Evolutionary conservation across 2,329 filamentous ascomycete species (phyloP).

Genomic region (Fusarium subtropicale): DNA sequence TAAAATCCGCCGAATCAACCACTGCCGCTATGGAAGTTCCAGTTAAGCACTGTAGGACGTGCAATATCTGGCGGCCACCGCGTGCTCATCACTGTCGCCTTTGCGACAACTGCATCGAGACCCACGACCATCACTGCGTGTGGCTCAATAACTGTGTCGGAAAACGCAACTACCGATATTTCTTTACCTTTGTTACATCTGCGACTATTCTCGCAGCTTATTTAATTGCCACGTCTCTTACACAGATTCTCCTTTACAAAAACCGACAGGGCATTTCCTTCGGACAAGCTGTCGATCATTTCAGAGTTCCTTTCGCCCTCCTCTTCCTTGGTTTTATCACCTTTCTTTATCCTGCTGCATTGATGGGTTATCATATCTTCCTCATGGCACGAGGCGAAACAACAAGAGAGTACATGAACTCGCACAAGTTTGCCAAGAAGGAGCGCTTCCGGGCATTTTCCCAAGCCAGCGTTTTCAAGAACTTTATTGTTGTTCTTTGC

Average conservation of each 20-base stretch:
- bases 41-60: constrained; percentile 97
- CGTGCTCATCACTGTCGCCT: constrained; percentile 95
- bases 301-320: constrained; percentile 87
- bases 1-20: constrained; percentile 79
- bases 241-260: constrained; percentile 81
- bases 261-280: constrained; percentile 74
- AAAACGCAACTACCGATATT: constrained; percentile 96
- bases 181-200: constrained; percentile 89
- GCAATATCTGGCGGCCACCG: constrained; percentile 96
- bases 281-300: constrained; percentile 72
- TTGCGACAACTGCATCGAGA: constrained; percentile 97
- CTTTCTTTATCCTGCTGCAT: constrained; percentile 82
- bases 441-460: constrained; percentile 93
- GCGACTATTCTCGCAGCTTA: constrained; percentile 82
- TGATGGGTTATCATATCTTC: constrained; percentile 91
- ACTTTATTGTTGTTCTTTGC: constrained; percentile 84
- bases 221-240: constrained; percentile 80
- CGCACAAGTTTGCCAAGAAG: constrained; percentile 91
- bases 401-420: constrained; percentile 94
- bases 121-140: constrained; percentile 97
- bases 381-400: constrained; percentile 92
- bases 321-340: constrained; percentile 83
- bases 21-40: constrained; percentile 97
- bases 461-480: constrained; percentile 78
- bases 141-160: constrained; percentile 99